Evolutionary conservation across 306 rosid genomes (phyloP), one percentile per base, ranked within the genome.

Genomic region (Cicer cuneatum): DNA sequence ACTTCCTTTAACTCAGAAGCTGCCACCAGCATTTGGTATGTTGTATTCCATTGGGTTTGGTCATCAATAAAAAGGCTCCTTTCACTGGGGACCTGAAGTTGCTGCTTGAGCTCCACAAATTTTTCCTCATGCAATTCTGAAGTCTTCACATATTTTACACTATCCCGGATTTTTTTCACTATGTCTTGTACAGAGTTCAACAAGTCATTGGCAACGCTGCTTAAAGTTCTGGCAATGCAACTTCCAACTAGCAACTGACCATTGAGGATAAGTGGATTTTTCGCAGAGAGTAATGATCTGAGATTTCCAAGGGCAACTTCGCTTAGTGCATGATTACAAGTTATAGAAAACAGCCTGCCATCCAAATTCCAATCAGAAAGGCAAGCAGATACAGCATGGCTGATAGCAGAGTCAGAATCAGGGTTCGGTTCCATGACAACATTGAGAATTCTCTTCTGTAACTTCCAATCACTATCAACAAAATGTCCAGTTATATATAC

Each of bases 391-490:
- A 94, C 90, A 61, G 96, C 95, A 85, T 92, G 97, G 79, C 87
- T 85, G 18, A 92, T 80, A 56, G 92, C 93, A 38, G 86, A 46
- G 60, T 89, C 89, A 2, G 96, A 94, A 80, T 94, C 90, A 1
- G 96, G 96, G 78, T 90, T 88, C 14, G 96, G 95, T 83, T 94
- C 99, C 99, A 94, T 90, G 42, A 90, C 92, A 57, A 94, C 99
- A 85, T 94, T 94, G 70, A 94, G 91, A 77, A 90, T 83, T 72
- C 97, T 86, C 78, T 78, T 83, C 66, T 87, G 97, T 81, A 90
- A 66, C 86, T 90, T 94, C 99, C 97, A 94, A 76, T 94, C 95
- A 72, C 82, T 76, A 52, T 94, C 96, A 76, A 94, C 88, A 85
- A 90, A 94, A 82, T 92, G 88, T 58, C 96, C 99, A 18, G 94